Evolutionary conservation across 129 eudicot genomes (phyloP), one percentile per base, ranked within the genome.

Genomic region (Flaveria sonorensis): DNA sequence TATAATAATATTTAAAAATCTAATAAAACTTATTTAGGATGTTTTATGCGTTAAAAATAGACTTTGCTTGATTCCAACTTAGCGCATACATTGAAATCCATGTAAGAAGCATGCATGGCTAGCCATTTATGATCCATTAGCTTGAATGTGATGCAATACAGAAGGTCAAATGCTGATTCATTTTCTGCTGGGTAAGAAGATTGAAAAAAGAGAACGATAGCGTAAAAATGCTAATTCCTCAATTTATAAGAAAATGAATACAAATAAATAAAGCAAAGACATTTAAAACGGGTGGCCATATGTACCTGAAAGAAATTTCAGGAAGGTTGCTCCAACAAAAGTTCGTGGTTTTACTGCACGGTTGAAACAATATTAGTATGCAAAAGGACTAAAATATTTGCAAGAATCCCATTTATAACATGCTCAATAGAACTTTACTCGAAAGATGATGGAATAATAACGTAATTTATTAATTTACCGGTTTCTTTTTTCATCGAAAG

Each of bases 111-210:
- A 24, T 81, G 99, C 97, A 95, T 92, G 76, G 87, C 75, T 63
- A 95, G 99, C 99, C 99, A 95, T 76, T 79, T 92, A 77, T 85
- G 86, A 78, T 95, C 99, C 90, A 95, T 88, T 83, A 95, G 85
- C 91, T 88, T 88, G 89, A 91, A 95, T 15, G 99, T 80, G 78
- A 95, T 92, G 86, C 99, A 95, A 72, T 92, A 95, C 43, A 95
- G 86, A 74, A 95, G 88, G 84, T 95, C 97, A 82, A 95, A 92
- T 71, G 99, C 96, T 9, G 86, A 85, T 82, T 89, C 97, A 82
- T 89, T 88, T 69, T 95, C 99, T 95, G 99, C 59, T 11, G 30
- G 14, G 39, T 11, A 63, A 78, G 76, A 26, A 24, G 13, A 59
- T 56, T n/a, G 46, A 10, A 66, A 36, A 63, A 60, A 28, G 11